phyloP scores from a whole-genome alignment of 176 grass and related monocot genomes.

The Musa troglodytarum region DNA sequence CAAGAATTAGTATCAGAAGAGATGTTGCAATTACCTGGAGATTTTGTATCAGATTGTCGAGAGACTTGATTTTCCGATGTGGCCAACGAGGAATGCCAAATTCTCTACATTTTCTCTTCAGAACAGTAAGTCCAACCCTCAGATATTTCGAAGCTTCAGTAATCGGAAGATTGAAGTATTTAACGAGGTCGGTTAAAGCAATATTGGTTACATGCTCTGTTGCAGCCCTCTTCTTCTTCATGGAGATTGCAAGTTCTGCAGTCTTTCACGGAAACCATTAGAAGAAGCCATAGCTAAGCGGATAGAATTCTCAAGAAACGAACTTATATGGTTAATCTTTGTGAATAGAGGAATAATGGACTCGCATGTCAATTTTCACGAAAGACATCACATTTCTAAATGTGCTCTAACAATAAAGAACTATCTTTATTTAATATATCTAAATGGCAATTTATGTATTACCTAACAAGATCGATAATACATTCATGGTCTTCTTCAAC shows the following conservation, averaged over 20 bases:
- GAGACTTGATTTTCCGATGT: conserved; percentile 62
- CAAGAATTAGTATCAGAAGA: too few species aligned
- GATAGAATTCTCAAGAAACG: too few species aligned
- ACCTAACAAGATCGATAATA: too few species aligned
- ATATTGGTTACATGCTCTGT: conserved; percentile 46
- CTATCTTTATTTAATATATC: too few species aligned
- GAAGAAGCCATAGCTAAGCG: too few species aligned
- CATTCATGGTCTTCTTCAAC: too few species aligned
- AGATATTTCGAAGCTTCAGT: conserved; percentile 46
- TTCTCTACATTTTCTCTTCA: conserved; percentile 66
- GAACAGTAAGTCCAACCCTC: conserved; percentile 50
- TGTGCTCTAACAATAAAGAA: too few species aligned
- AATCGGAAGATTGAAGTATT: conserved; percentile 60
- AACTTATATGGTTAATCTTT: too few species aligned
- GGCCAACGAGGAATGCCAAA: conserved; percentile 64
- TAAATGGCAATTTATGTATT: too few species aligned
- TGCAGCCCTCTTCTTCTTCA: conserved; percentile 44
- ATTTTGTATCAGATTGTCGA: conserved; percentile 45
- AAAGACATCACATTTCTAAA: too few species aligned
- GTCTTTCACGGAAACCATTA: background rate
- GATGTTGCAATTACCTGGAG: conserved; percentile 30
- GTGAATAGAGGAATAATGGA: background rate
- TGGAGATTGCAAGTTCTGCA: conserved; percentile 20
- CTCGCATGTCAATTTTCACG: too few species aligned
- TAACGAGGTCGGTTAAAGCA: conserved; percentile 38